Percentiles rank a stretch among this genome's conserved stretches.
Conservation (phyloP, 2,329 filamentous ascomycete species). For the Colletotrichum sp. region DNA sequence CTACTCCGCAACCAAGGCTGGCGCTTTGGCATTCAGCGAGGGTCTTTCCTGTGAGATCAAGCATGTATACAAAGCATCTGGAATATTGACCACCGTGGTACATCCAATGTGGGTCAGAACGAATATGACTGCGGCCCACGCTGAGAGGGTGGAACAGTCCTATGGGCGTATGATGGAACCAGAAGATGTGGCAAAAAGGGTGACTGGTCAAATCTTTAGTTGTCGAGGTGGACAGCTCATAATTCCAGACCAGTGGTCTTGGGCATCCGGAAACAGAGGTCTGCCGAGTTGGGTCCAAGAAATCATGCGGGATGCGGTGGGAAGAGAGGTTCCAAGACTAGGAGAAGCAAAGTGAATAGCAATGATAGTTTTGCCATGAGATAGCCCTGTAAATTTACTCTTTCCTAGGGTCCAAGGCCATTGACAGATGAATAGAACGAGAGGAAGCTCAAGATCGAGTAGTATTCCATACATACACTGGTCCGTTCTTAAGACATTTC, state of each 20-base stretch:
- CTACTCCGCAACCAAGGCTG: slow-evolving; percentile 57
- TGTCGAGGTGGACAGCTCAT: slow-evolving; percentile 54
- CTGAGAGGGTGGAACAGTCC: slow-evolving; percentile 29
- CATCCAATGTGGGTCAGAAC: slow-evolving; percentile 29
- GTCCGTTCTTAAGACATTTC: not conserved
- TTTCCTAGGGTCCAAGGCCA: not conserved
- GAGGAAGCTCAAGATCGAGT: not conserved
- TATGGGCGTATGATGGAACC: slow-evolving; percentile 36
- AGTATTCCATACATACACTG: not conserved
- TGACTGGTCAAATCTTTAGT: slow-evolving; percentile 54
- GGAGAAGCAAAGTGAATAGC: not conserved
- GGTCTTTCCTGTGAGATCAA: slow-evolving; percentile 41
- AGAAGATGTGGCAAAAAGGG: slow-evolving; percentile 48
- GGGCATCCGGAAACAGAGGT: slow-evolving; percentile 39
- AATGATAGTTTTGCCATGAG: not conserved
- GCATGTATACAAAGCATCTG: slow-evolving; percentile 37
- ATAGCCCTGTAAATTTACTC: not conserved
- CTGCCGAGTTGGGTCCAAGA: slow-evolving; percentile 43
- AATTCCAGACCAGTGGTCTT: slow-evolving; percentile 37
- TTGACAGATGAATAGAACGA: not conserved
- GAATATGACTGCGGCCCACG: slow-evolving; percentile 26
- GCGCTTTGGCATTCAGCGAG: slow-evolving; percentile 58
- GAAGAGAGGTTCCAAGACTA: not conserved
- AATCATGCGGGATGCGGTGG: slow-evolving; percentile 33
- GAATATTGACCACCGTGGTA: slow-evolving; percentile 38